Evolutionary conservation across 768 basidiomycete species (phyloP).

Genomic region (Boletus sensibilis): DNA sequence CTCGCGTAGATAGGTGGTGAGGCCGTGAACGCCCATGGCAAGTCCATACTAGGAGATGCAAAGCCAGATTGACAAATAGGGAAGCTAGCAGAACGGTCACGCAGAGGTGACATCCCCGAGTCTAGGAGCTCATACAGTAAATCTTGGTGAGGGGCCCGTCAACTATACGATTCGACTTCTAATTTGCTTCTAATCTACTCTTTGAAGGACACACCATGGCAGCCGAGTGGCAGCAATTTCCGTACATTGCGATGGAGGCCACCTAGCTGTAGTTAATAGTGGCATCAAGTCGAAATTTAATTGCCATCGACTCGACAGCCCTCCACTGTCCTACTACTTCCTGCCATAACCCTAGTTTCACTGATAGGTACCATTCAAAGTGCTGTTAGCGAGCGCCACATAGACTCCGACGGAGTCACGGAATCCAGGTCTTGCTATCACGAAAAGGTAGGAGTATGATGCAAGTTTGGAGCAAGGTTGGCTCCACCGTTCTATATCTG

Average conservation of each 20-base stretch:
- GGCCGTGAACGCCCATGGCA: constrained; percentile 52
- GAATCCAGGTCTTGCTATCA: neutral
- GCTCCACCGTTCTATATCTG: neutral
- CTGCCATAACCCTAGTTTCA: neutral
- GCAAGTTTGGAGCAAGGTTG: neutral
- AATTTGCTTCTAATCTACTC: neutral
- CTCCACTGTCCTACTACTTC: neutral
- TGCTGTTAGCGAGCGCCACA: neutral
- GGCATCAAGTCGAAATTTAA: neutral
- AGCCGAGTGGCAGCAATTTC: constrained; percentile 2
- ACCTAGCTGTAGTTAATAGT: constrained; percentile 5
- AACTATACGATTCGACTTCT: neutral
- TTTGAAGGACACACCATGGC: constrained; percentile 4
- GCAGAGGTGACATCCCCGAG: neutral
- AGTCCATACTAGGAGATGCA: constrained; percentile 11
- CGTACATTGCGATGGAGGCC: neutral
- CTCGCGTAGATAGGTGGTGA: constrained; percentile 51
- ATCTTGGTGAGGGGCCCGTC: neutral
- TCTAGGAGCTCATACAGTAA: neutral
- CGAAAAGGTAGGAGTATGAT: neutral
- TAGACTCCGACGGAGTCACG: neutral
- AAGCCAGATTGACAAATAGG: neutral
- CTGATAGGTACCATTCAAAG: neutral
- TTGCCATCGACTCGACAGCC: neutral
- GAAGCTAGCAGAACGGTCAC: neutral